Evolutionary conservation across 2,329 filamentous ascomycete species (phyloP).

Genomic region (Colletotrichum spaethianum): DNA sequence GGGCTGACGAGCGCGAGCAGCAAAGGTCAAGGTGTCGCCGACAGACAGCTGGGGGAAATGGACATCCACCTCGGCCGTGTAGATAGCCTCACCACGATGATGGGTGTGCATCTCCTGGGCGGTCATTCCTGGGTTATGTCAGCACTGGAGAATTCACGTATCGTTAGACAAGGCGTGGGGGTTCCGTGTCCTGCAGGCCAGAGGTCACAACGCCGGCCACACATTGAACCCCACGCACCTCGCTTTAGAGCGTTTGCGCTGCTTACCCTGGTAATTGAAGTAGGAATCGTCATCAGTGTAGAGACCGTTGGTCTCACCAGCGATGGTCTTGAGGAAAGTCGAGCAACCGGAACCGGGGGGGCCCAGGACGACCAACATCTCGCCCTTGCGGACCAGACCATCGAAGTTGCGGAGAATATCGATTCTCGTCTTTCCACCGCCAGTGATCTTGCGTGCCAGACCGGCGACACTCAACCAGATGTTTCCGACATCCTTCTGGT

Average conservation of each 20-base stretch:
- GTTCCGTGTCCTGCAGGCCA: background rate
- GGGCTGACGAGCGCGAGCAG: slow-evolving; percentile 78
- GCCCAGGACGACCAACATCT: slow-evolving; percentile 83
- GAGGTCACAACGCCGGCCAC: background rate
- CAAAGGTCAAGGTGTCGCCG: slow-evolving; percentile 84
- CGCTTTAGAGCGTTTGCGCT: background rate
- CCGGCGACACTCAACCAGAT: slow-evolving; percentile 67
- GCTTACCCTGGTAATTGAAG: slow-evolving; percentile 84
- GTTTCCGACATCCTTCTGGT: slow-evolving; percentile 77
- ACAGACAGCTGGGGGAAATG: slow-evolving; percentile 85
- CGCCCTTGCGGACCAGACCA: slow-evolving; percentile 77
- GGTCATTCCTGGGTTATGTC: slow-evolving; percentile 66
- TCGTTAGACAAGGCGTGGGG: slow-evolving; percentile 19
- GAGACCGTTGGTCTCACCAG: slow-evolving; percentile 87
- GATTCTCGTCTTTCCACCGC: slow-evolving; percentile 69
- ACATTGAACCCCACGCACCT: background rate
- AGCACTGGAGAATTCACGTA: background rate
- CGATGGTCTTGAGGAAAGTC: slow-evolving; percentile 87
- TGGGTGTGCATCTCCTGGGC: slow-evolving; percentile 82
- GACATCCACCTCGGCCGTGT: slow-evolving; percentile 87
- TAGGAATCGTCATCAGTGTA: slow-evolving; percentile 78
- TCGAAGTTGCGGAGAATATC: slow-evolving; percentile 79
- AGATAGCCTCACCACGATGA: slow-evolving; percentile 89
- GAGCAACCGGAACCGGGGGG: slow-evolving; percentile 83
- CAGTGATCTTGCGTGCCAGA: slow-evolving; percentile 64